Base-by-base conservation (phyloP, 2,329 filamentous ascomycete genomes). In the Eutypa lata region DNA sequence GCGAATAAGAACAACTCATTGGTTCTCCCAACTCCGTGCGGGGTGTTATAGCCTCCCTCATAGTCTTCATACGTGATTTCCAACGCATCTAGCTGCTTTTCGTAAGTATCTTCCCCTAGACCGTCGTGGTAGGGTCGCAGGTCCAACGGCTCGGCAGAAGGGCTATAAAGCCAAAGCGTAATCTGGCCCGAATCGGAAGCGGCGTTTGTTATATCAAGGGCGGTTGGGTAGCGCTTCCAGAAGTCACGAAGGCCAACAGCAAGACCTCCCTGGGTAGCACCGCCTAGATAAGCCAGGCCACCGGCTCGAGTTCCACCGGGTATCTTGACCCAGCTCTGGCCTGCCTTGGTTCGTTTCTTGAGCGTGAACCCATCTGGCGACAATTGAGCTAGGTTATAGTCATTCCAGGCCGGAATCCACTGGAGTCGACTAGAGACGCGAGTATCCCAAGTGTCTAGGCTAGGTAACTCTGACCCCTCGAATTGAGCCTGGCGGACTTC, bases 21-120 rank as follows among this genome's bases (percentile, higher is more conserved):
- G 0, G 81, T 85, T 38, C 80, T 69, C 0, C 75, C 80, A 33
- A 86, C 78, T 0, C 83, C 83, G 47, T 80, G 78, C 0, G 83
- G 78, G 0, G 79, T 83, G 51, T 79, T 73, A 42, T 81, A 82
- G 0, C 75, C 77, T 0, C 65, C 67, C 54, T 86, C 81, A 54
- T 75, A 86, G 55, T 86, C 83, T 54, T 87, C 83, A 53, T 87
- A 87, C 0, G 83, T 87, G 21, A 86, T 80, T 24, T 83, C 75
- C 0, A 86, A 72, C 1, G 81, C 83, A 53, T 84, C 82, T 1
- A 84, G 68, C 62, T 87, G 77, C 18, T 85, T 74, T 0, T 69
- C 72, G 53, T 84, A 86, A 0, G 74, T 79, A 43, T 83, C 74
- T 58, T 80, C 62, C 0, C 80, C 80, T 7, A 86, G 64, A 0